Conservation (phyloP, 805 yeast species). For the Zygosaccharomyces bailii region DNA sequence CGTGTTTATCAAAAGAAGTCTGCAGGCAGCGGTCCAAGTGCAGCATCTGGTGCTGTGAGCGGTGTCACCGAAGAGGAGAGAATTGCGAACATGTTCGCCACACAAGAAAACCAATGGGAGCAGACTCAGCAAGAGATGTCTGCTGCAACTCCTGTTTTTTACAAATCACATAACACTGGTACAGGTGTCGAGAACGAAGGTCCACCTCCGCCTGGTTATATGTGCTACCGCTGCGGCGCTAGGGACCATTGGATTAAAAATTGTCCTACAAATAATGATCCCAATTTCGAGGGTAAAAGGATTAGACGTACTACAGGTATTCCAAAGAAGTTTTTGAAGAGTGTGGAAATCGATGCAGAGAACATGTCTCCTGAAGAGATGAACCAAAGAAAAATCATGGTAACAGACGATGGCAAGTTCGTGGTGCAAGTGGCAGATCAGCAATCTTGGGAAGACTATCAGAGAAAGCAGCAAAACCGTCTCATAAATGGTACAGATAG, state of each 20-base stretch:
- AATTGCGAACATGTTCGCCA: constrained; percentile 86
- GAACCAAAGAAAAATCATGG: constrained; percentile 60
- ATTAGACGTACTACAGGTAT: constrained; percentile 95
- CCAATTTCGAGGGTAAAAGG: constrained; percentile 88
- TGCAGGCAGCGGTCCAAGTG: constrained; percentile 11
- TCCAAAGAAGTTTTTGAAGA: constrained; percentile 85
- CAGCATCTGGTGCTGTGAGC: constrained; percentile 37
- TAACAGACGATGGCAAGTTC: constrained; percentile 92
- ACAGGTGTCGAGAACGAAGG: constrained; percentile 47
- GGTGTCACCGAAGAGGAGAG: constrained; percentile 76
- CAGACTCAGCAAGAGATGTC: constrained; percentile 91
- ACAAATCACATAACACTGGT: constrained; percentile 33
- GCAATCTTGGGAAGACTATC: constrained; percentile 84
- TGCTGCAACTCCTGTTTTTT: constrained; percentile 71
- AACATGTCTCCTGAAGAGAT: constrained; percentile 64
- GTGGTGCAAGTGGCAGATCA: constrained; percentile 95
- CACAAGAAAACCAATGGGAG: constrained; percentile 92
- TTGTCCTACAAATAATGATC: constrained; percentile 92
- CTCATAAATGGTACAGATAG: constrained; percentile 41
- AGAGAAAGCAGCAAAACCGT: constrained; percentile 50
- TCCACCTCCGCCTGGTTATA: constrained; percentile 89
- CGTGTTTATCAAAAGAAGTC: constrained; percentile 40
- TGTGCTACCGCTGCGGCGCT: constrained; percentile 94
- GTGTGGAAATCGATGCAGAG: constrained; percentile 52
- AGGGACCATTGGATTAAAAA: constrained; percentile 94